Evolutionary conservation across 768 basidiomycete genomes (phyloP).

Genomic region (Boletellus emodensis): DNA sequence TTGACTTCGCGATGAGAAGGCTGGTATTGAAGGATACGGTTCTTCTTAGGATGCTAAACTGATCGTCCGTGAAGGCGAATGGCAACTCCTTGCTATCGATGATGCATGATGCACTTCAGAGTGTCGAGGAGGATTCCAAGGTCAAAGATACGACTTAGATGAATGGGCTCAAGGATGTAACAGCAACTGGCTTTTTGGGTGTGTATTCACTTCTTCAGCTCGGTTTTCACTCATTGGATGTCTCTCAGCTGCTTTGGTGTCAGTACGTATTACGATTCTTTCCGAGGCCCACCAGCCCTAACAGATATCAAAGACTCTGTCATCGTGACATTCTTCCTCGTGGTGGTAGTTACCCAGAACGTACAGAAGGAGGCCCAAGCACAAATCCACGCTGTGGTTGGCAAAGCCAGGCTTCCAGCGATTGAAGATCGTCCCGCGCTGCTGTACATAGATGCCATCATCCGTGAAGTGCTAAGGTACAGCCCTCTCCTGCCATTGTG

Average conservation of each 20-base stretch:
- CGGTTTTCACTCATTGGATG: not conserved
- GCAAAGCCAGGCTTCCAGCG: conserved; percentile 2
- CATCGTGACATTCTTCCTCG: conserved; percentile 7
- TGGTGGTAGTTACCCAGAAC: conserved; percentile 5
- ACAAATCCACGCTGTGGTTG: conserved; percentile 9
- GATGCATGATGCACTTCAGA: conserved; percentile 7
- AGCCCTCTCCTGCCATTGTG: conserved; percentile 4
- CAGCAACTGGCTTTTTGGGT: conserved; percentile 13
- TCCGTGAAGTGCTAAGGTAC: conserved; percentile 5
- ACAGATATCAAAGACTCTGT: not conserved
- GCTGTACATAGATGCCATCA: conserved; percentile 7
- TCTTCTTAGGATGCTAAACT: not conserved
- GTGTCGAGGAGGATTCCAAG: not conserved
- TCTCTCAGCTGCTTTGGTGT: conserved; percentile 2
- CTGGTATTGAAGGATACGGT: not conserved
- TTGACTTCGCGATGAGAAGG: conserved; percentile 3
- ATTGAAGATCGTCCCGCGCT: conserved; percentile 6
- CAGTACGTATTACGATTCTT: not conserved
- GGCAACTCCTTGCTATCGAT: conserved; percentile 2
- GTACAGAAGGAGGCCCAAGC: conserved; percentile 12
- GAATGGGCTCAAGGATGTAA: conserved; percentile 5
- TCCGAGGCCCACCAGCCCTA: not conserved
- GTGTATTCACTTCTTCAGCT: not conserved
- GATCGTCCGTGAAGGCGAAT: not conserved
- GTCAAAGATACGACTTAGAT: not conserved